Evolutionary conservation across 768 basidiomycete genomes (phyloP).

Genomic region (Xerocomus potaroensis): DNA sequence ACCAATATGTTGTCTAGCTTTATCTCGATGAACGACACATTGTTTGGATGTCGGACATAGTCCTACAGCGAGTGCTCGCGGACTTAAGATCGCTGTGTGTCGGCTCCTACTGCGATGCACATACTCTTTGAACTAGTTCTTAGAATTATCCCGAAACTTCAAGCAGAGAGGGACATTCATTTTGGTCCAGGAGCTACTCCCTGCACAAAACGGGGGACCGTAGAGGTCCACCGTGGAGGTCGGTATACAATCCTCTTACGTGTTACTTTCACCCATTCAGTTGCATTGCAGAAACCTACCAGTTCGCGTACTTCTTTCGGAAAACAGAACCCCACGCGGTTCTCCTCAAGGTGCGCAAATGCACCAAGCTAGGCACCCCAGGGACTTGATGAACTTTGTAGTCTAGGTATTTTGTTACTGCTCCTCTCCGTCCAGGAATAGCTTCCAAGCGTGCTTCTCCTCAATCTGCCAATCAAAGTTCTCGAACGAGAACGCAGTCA

Average conservation of each 20-base stretch:
- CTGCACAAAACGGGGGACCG: conserved; percentile 60
- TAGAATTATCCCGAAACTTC: conserved; percentile 66
- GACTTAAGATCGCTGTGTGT: conserved; percentile 71
- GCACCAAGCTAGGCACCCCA: neutral
- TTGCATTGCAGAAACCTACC: conserved; percentile 63
- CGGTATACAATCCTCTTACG: neutral
- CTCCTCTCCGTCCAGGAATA: conserved; percentile 20
- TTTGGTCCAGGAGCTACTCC: conserved; percentile 36
- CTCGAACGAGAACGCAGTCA: conserved; percentile 12
- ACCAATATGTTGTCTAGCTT: conserved; percentile 39
- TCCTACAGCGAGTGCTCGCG: conserved; percentile 75
- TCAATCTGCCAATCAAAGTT: neutral
- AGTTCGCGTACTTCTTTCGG: conserved; percentile 88
- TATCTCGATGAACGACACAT: conserved; percentile 88
- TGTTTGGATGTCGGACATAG: conserved; percentile 84
- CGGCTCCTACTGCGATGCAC: neutral
- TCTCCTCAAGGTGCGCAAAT: conserved; percentile 64
- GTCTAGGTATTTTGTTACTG: conserved; percentile 41
- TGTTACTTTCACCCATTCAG: conserved; percentile 3
- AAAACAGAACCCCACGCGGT: conserved; percentile 79
- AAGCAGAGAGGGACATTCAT: conserved; percentile 49
- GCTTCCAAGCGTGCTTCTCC: conserved; percentile 13
- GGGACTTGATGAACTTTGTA: conserved; percentile 12
- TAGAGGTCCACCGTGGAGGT: conserved; percentile 88
- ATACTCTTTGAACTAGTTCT: neutral